These are phyloP conservation scores for Phaeosphaeria sp. DNA, from an alignment of 2,329 filamentous ascomycete species.

Conservation along the genomic window DNA sequence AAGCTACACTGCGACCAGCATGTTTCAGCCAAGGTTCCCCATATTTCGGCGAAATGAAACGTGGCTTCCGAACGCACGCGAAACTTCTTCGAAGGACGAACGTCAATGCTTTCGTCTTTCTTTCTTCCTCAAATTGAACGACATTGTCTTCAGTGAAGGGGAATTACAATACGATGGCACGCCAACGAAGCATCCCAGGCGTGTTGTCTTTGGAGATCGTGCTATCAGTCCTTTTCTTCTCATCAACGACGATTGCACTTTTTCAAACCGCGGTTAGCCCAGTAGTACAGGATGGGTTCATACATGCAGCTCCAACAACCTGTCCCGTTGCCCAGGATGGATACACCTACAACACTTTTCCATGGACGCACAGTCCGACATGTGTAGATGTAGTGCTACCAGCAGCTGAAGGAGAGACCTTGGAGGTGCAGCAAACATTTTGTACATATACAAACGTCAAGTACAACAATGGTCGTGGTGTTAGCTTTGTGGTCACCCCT, in stretches of 20 bases:
- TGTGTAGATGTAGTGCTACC: slow-evolving; percentile 26
- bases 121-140: neutral
- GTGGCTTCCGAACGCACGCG: slow-evolving; percentile 19
- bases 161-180: neutral
- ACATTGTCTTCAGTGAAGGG: neutral
- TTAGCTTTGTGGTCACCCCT: slow-evolving; percentile 38
- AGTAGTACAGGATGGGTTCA: slow-evolving; percentile 25
- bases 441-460: slow-evolving; percentile 36
- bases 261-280: slow-evolving; percentile 26
- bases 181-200: slow-evolving; percentile 1
- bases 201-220: slow-evolving; percentile 2
- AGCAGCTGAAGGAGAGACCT: slow-evolving; percentile 7
- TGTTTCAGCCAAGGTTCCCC: slow-evolving; percentile 19
- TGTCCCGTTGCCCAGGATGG: slow-evolving; percentile 34
- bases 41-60: slow-evolving; percentile 21
- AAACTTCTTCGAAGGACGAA: slow-evolving; percentile 6
- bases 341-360: slow-evolving; percentile 31
- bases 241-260: slow-evolving; percentile 13
- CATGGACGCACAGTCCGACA: slow-evolving; percentile 38
- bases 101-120: neutral
- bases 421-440: slow-evolving; percentile 16
- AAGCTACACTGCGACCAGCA: slow-evolving; percentile 16
- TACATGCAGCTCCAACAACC: slow-evolving; percentile 15
- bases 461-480: slow-evolving; percentile 35
- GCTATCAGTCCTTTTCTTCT: slow-evolving; percentile 8